phyloP scores from a whole-genome alignment of 2,329 filamentous ascomycete species.

The Trichoderma asperellum region DNA sequence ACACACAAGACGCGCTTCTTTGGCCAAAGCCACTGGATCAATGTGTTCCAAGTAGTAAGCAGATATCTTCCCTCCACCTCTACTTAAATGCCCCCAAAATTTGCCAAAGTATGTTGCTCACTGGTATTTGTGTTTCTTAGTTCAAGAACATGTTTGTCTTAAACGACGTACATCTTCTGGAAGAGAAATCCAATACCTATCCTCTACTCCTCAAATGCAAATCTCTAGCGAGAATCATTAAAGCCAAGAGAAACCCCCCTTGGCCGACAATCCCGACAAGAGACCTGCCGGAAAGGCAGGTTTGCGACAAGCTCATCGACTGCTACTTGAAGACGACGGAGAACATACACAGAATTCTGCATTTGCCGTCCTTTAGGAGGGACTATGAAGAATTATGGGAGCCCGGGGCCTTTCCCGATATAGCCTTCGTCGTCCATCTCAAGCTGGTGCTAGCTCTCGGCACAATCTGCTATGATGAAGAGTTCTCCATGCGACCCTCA shows the following conservation, averaged over 20 bases:
- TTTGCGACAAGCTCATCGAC: conserved; percentile 53
- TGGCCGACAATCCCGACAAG: conserved; percentile 51
- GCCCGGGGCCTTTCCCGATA: conserved; percentile 38
- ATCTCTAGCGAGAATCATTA: conserved; percentile 55
- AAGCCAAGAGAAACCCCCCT: conserved; percentile 49
- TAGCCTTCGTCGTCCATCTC: conserved; percentile 57
- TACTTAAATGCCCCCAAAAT: not conserved
- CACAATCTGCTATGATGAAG: conserved; percentile 53
- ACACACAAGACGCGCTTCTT: conserved; percentile 61
- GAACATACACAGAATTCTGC: conserved; percentile 53
- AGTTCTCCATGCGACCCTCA: conserved; percentile 52
- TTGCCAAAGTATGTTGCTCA: not conserved
- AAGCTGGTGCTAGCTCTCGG: conserved; percentile 64
- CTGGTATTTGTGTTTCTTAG: conserved; percentile 36
- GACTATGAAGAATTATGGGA: conserved; percentile 58
- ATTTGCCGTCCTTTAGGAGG: conserved; percentile 53
- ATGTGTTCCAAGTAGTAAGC: conserved; percentile 50
- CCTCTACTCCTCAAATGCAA: conserved; percentile 56
- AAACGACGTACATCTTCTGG: conserved; percentile 48
- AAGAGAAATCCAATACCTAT: conserved; percentile 44
- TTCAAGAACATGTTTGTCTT: conserved; percentile 49
- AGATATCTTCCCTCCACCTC: not conserved
- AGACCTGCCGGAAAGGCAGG: conserved; percentile 51
- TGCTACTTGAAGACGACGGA: conserved; percentile 55
- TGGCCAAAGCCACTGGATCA: conserved; percentile 63